Evolutionary conservation across 371 early-diverging fungal species (phyloP), one percentile per base, ranked within the genome.

Genomic region (Haplosporangium sp.): DNA sequence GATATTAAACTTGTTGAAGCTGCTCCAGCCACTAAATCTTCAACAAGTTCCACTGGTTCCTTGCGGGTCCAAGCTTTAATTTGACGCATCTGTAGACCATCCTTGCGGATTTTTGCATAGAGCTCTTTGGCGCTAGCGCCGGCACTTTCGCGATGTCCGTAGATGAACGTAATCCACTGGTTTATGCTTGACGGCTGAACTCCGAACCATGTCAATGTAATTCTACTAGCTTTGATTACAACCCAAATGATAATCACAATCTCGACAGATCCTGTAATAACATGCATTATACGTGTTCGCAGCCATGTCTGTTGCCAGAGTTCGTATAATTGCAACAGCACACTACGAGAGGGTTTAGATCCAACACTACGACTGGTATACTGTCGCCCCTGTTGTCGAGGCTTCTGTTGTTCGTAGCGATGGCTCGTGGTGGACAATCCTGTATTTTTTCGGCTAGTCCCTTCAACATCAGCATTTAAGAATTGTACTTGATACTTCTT

Each of bases 291-390:
- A 44, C 74, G 58, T 34, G 74, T 70, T 47, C 79, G 74, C 4
- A 78, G 74, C 74, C 74, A 71, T 3, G 79, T 78, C 15, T 78
- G 74, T 34, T 74, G 74, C 79, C 79, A 78, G n/a, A 78, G 71
- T 4, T 67, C 74, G 17, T 78, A 78, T 10, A 78, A 65, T 15
- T 78, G 79, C 17, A 78, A 10, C 9, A 74, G 19, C 1, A 70
- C 62, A 3, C 73, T 61, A 17, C 60, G 64, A 39, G 77, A 77
- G 4, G 69, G 65, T 13, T 55, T 77, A n/a, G 72, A 65, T n/a
- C 72, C 77, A 47, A 74, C 77, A 38, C 69, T 68, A 27, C 72
- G 65, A 39, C 68, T 63, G 56, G 73, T 78, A 62, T 69, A 69
- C 55, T 75, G 70, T 15, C 57, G 60, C 50, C 58, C 57, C 27